Conservation (phyloP, 1,284 basidiomycete genomes). For the Pseudozyma thailandica region DNA sequence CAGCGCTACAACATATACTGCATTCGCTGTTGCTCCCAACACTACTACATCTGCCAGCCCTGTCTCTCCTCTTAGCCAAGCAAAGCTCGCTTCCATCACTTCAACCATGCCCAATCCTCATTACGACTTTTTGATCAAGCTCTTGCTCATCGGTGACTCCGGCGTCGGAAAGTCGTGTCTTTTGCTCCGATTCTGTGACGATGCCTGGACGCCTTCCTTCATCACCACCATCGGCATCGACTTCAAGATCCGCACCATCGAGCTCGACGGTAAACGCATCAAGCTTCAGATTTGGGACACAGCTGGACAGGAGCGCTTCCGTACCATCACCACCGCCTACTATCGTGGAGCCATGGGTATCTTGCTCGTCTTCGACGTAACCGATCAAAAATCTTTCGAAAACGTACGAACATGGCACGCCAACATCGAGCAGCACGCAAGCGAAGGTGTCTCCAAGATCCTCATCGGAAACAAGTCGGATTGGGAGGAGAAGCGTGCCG, state of each 20-base stretch:
- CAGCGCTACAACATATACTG: neutral
- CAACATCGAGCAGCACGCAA: constrained; percentile 98
- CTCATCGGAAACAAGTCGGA: constrained; percentile 99
- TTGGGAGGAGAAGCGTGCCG: constrained; percentile 94
- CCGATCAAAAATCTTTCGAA: constrained; percentile 96
- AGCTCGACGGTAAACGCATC: constrained; percentile 93
- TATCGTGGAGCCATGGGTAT: constrained; percentile 99
- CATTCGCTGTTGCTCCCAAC: neutral
- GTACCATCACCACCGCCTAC: constrained; percentile 99
- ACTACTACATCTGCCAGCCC: neutral
- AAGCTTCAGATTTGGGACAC: constrained; percentile 99
- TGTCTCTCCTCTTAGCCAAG: neutral
- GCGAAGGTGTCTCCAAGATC: constrained; percentile 98
- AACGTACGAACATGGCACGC: constrained; percentile 99
- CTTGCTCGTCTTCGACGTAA: constrained; percentile 97
- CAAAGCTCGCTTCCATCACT: constrained; percentile 7
- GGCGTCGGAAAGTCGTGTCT: constrained; percentile 95
- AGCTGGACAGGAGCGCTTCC: constrained; percentile 98
- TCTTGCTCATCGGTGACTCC: constrained; percentile 61
- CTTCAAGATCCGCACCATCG: constrained; percentile 85
- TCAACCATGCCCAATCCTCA: constrained; percentile 64
- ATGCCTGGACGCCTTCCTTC: constrained; percentile 99
- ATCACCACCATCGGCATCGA: constrained; percentile 92
- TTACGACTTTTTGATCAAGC: constrained; percentile 65
- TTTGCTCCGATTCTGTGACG: constrained; percentile 97